Conservation (phyloP, 495 filamentous ascomycete species). For the Aspergillus kassunensis region DNA sequence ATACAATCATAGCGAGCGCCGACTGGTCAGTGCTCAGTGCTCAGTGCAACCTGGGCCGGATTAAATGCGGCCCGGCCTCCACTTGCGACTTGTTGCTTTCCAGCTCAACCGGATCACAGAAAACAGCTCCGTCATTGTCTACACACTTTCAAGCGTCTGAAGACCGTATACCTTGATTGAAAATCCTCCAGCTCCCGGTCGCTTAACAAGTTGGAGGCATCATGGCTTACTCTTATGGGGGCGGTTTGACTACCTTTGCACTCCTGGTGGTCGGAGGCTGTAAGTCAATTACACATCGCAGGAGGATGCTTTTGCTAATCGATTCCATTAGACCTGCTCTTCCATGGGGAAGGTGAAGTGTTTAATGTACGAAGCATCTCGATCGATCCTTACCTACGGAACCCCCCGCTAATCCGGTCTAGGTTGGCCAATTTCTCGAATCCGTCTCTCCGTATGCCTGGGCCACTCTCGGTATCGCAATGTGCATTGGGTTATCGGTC, state of each 20-base stretch:
- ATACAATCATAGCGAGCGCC: neutral
- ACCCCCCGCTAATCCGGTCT: slow-evolving; percentile 22
- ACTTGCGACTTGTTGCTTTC: slow-evolving; percentile 5
- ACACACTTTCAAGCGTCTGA: slow-evolving; percentile 4
- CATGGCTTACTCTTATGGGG: slow-evolving; percentile 60
- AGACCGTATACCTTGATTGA: slow-evolving; percentile 20
- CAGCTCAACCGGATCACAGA: slow-evolving; percentile 4
- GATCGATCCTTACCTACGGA: neutral
- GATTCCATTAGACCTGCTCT: slow-evolving; percentile 78
- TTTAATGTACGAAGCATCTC: slow-evolving; percentile 72
- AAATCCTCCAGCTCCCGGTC: slow-evolving; percentile 23
- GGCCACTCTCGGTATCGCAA: slow-evolving; percentile 84
- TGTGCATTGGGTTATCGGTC: slow-evolving; percentile 93
- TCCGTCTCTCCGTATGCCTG: slow-evolving; percentile 90
- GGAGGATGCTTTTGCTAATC: slow-evolving; percentile 23
- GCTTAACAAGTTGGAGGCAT: slow-evolving; percentile 22
- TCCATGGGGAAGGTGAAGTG: slow-evolving; percentile 89
- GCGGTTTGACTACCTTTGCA: slow-evolving; percentile 64
- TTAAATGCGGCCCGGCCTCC: slow-evolving; percentile 22
- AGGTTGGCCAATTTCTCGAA: slow-evolving; percentile 95
- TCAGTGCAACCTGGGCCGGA: slow-evolving; percentile 15
- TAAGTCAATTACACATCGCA: slow-evolving; percentile 43
- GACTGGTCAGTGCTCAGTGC: neutral
- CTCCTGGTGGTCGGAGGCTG: slow-evolving; percentile 84
- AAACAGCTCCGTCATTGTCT: slow-evolving; percentile 14